Evolutionary conservation across 2,329 filamentous ascomycete genomes (phyloP).

Genomic region (Paraphaeosphaeria minitans): DNA sequence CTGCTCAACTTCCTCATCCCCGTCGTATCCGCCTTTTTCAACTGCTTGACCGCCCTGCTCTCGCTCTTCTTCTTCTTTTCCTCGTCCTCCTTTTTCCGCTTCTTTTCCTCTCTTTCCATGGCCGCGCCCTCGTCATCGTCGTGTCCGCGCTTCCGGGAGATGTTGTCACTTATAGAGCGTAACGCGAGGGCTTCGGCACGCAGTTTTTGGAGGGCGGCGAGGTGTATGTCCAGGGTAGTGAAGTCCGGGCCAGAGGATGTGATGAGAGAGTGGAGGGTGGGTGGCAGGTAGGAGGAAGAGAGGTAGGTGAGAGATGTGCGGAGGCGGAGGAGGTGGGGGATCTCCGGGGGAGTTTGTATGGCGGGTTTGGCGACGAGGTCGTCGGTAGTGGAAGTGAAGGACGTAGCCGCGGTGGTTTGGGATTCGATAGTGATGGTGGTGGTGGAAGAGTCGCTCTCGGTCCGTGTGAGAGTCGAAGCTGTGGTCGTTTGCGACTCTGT

Average conservation of each 20-base stretch:
- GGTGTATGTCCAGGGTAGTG: conserved; percentile 70
- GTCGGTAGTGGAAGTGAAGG: conserved; percentile 18
- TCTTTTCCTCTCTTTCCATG: conserved; percentile 73
- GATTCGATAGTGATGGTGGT: conserved; percentile 35
- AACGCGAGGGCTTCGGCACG: conserved; percentile 73
- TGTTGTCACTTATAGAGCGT: conserved; percentile 71
- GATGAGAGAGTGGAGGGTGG: conserved; percentile 51
- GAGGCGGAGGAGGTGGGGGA: conserved; percentile 66
- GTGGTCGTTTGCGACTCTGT: conserved; percentile 17
- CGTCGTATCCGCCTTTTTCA: conserved; percentile 87
- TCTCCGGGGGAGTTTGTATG: conserved; percentile 45
- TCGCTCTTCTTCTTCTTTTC: conserved; percentile 82
- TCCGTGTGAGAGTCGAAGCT: conserved; percentile 3
- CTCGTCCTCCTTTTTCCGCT: conserved; percentile 83
- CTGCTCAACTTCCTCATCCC: conserved; percentile 98
- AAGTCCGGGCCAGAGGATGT: conserved; percentile 66
- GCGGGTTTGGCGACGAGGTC: conserved; percentile 19
- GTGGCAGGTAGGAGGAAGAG: conserved; percentile 62
- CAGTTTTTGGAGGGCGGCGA: conserved; percentile 68
- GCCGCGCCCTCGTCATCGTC: conserved; percentile 69
- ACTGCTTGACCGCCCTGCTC: conserved; percentile 75
- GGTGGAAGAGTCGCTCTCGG: conserved; percentile 13
- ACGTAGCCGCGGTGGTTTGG: conserved; percentile 20
- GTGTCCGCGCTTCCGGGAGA: conserved; percentile 64
- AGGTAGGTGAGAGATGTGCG: conserved; percentile 70